These are phyloP conservation scores for Neostapfia colusana DNA, from an alignment of 176 grass and related monocot genomes.

Conservation along the genomic window DNA sequence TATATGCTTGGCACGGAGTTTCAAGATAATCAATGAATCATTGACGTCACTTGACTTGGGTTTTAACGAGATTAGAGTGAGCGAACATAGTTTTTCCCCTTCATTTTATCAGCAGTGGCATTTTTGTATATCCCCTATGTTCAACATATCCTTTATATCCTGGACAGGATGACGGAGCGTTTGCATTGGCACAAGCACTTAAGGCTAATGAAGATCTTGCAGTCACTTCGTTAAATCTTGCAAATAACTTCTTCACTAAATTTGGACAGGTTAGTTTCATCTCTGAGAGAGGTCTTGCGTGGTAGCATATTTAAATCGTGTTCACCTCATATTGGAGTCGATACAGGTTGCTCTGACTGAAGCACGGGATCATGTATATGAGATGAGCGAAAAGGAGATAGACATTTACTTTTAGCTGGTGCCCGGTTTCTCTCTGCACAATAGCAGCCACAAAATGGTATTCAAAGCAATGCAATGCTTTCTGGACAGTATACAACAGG, in stretches of 20 bases:
- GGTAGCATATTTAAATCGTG: constrained; percentile 22
- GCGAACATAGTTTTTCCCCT: background rate
- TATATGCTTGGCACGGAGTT: constrained; percentile 80
- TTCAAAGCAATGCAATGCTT: constrained; percentile 8
- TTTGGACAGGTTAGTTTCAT: constrained; percentile 76
- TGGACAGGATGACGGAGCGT: constrained; percentile 83
- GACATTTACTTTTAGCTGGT: constrained; percentile 80
- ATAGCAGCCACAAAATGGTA: background rate
- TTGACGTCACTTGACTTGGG: constrained; percentile 87
- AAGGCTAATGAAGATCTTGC: constrained; percentile 93
- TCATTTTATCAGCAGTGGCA: background rate
- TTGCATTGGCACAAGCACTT: constrained; percentile 88
- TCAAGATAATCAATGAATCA: constrained; percentile 97
- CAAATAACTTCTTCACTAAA: constrained; percentile 90
- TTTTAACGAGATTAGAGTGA: constrained; percentile 99
- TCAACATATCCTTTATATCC: constrained; percentile 20
- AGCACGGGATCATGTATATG: constrained; percentile 81
- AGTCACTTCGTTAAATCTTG: constrained; percentile 70
- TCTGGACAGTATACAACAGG: background rate
- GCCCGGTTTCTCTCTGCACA: constrained; percentile 2
- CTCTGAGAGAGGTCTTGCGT: constrained; percentile 7
- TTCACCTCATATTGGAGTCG: constrained; percentile 29
- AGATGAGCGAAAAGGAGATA: constrained; percentile 89
- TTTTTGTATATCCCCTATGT: constrained; percentile 1
- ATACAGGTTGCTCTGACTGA: constrained; percentile 88